Evolutionary conservation across 345 rosid species (phyloP), one percentile per base, ranked within the genome.

Genomic region (Syzygium aqueum): DNA sequence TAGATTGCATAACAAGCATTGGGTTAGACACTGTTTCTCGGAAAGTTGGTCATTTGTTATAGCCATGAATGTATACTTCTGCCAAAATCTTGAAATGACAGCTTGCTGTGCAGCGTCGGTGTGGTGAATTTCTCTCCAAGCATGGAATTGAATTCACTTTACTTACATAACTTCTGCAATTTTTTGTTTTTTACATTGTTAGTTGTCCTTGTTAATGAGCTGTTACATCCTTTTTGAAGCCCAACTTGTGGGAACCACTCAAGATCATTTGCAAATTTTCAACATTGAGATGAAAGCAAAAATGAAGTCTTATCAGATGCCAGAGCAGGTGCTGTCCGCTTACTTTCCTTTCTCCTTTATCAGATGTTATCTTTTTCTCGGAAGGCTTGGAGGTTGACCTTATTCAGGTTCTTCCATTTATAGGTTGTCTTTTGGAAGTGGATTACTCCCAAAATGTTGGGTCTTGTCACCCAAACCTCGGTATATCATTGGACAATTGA

Each of bases 401-500:
- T 46, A 84, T 50, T 85, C 43, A 21, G 50, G 85, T 84, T 87
- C 54, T 40, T 89, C 87, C 53, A 54, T 88, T 53, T 84, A 28
- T 87, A 97, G 99, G 96, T 97, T 90, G 97, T 89, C 73, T 97
- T 97, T 92, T 97, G 99, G 99, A 97, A 97, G 89, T 97, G 99
- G 99, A 94, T 97, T 88, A 91, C 92, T 86, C 97, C 95, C 50
- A 97, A 95, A 91, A 92, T 96, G 98, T 88, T 97, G 94, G 99
- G 98, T 83, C 85, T 97, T 85, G 99, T 96, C 85, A 97, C 99
- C 15, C 97, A 94, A 90, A 90, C 92, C 65, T 87, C 99, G 1
- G 97, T 96, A 52, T 85, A 77, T 92, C 99, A 98, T 90, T 98
- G 99, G 99, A 93, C 98, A 33, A 98, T 94, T 89, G 99, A 98